phyloP scores from a whole-genome alignment of 441 rosid species.

The Breynia disticha region DNA sequence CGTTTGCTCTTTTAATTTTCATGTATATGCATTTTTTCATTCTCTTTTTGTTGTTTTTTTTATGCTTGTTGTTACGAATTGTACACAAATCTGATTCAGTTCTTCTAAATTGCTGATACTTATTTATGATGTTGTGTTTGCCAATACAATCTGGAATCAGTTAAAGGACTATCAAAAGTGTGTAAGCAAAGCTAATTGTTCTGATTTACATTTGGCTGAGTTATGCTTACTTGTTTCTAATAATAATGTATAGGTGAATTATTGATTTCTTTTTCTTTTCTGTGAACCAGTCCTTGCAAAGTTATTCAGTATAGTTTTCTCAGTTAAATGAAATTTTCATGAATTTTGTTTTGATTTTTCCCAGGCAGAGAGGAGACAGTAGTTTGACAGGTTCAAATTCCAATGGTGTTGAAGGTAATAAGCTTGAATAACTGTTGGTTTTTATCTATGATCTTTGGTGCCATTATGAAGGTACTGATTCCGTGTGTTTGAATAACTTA shows the following conservation, averaged over 20 bases:
- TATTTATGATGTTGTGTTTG: too few relatives aligned
- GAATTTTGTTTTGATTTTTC: conserved; percentile 12
- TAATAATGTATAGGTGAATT: background rate
- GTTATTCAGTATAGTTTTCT: background rate
- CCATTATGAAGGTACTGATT: conserved; percentile 28
- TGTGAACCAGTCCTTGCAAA: background rate
- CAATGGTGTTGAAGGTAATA: conserved; percentile 40
- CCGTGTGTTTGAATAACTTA: conserved; percentile 22
- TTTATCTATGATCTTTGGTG: conserved; percentile 11
- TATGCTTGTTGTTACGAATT: too few relatives aligned
- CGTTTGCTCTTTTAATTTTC: too few relatives aligned
- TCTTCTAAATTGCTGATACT: too few relatives aligned
- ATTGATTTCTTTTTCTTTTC: background rate
- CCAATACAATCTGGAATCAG: too few relatives aligned
- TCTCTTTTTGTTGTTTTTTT: too few relatives aligned
- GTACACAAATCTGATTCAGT: too few relatives aligned
- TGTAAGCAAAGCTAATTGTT: too few relatives aligned
- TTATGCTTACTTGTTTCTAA: background rate
- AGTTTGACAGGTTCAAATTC: conserved; percentile 21
- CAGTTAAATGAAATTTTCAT: background rate
- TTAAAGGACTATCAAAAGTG: too few relatives aligned
- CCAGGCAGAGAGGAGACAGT: conserved; percentile 62
- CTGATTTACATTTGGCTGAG: too few relatives aligned
- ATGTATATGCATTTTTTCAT: too few relatives aligned
- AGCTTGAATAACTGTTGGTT: conserved; percentile 7